Evolutionary conservation across 2,329 filamentous ascomycete species (phyloP), one percentile per base, ranked within the genome.

Genomic region (Paecilomyces fulvus): DNA sequence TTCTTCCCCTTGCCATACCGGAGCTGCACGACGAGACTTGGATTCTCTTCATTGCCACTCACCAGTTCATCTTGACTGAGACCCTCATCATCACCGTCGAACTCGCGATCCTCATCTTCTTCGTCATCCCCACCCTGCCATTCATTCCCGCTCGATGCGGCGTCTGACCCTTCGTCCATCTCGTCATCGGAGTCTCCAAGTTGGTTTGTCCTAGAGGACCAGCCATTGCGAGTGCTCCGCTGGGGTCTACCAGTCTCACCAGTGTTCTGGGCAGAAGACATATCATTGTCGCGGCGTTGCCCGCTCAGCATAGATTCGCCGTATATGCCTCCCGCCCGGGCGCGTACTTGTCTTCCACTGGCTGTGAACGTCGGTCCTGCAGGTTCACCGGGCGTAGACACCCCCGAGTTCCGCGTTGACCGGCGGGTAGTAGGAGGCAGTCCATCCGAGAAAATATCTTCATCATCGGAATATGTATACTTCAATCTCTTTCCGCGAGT

Each of bases 401-500:
- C 80, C 43, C 86, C 83, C 1, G 88, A 90, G 61, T 90, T 88
- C 25, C 92, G 77, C 9, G 76, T 76, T 3, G 83, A 85, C 51
- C 80, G 77, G 49, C 82, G 85, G 17, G 84, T 81, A 4, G 14
- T 43, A 11, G 89, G 90, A 6, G 86, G 83, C 17, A 76, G 75
- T 58, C 78, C 92, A 70, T 70, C 82, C 53, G 75, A 79, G 51
- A 84, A 83, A 14, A 86, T 84, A 33, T 87, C 87, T 63, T 95
- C 90, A 23, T 95, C 90, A 54, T 96, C 92, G 0, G 91, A 95
- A 68, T 89, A 99, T 0, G 90, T 99, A 69, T 99, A 99, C 73
- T 92, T 95, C 75, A 95, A 88, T 59, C 92, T 88, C 78, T 99
- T 97, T 56, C 94, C 94, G 58, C 94, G 85, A 4, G 95, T 99